Evolutionary conservation across 2,329 filamentous ascomycete genomes (phyloP), one percentile per base, ranked within the genome.

Genomic region (Endothia cerciana): DNA sequence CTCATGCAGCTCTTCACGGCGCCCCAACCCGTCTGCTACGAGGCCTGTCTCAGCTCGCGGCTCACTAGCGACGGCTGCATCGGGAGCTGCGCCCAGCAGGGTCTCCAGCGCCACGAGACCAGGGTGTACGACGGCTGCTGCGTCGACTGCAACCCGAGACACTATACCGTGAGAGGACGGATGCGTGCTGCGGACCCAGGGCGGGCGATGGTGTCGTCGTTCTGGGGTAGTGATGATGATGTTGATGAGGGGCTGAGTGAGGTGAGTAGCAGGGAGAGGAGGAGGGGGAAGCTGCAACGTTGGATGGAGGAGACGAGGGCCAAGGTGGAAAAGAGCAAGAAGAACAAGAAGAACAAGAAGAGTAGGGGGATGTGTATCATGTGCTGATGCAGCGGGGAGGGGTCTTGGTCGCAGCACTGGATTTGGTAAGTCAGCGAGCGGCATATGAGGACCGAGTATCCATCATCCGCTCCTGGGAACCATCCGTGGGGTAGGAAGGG

Each of bases 41-140:
- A 45, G 62, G 47, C 53, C 19, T 67, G 65, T 57, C 38, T 58
- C n/a, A 60, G 65, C 36, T 41, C 62, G 1, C 55, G 28, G 57
- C 28, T 28, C 36, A 8, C 38, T 6, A 36, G 60, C 53, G n/a
- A 41, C 17, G 41, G 43, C 36, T 13, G n/a, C 51, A 22, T 60
- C 25, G 49, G 51, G 13, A 17, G n/a, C 7, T 62, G 62, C 51
- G 62, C 53, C 25, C 41, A 61, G 65, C 30, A 45, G 43, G 47
- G 19, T 3, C 6, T 61, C 8, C 55, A 43, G 25, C 41, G n/a
- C 40, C 10, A 51, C 49, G 41, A 66, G 33, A 56, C 47, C 41
- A 25, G 36, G 57, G 3, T 30, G 5, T 15, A 56, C 40, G 49
- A 61, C 57, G 62, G 33, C 36, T 67, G 65, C 62, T 64, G 65